phyloP scores from a whole-genome alignment of 331 rosid species.

The Malus hybrid region DNA sequence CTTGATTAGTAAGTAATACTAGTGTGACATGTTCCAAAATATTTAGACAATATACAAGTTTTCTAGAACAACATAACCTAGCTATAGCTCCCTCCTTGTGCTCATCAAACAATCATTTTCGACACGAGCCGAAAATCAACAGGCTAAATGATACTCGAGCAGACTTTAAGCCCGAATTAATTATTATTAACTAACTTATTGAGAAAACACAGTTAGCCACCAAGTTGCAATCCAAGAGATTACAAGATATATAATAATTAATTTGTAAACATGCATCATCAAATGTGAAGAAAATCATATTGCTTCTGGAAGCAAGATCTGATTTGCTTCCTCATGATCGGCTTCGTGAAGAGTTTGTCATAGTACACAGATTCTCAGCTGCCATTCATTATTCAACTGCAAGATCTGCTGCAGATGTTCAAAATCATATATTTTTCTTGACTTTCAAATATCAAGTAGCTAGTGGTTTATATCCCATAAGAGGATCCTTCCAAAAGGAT shows the following conservation, averaged over 20 bases:
- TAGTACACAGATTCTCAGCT: not conserved
- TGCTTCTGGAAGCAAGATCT: constrained; percentile 4
- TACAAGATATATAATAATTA: no score
- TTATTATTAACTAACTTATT: no score
- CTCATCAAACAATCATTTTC: not conserved
- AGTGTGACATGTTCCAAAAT: no score
- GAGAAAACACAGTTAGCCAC: not conserved
- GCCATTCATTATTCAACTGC: not conserved
- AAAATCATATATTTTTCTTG: not conserved
- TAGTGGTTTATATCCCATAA: not conserved
- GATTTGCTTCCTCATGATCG: not conserved
- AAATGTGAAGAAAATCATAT: not conserved
- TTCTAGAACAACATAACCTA: no score
- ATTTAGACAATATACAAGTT: not conserved
- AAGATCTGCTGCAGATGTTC: not conserved
- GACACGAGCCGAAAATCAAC: not conserved
- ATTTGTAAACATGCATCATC: not conserved
- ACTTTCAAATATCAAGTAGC: no score
- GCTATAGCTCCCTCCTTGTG: not conserved
- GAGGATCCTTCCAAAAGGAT: not conserved
- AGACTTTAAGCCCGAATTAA: not conserved
- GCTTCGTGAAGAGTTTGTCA: not conserved
- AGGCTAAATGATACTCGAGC: not conserved
- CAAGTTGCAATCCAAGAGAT: not conserved
- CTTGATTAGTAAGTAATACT: no score